Evolutionary conservation across 768 basidiomycete species (phyloP), one percentile per base, ranked within the genome.

Genomic region (Cyathus striatus): DNA sequence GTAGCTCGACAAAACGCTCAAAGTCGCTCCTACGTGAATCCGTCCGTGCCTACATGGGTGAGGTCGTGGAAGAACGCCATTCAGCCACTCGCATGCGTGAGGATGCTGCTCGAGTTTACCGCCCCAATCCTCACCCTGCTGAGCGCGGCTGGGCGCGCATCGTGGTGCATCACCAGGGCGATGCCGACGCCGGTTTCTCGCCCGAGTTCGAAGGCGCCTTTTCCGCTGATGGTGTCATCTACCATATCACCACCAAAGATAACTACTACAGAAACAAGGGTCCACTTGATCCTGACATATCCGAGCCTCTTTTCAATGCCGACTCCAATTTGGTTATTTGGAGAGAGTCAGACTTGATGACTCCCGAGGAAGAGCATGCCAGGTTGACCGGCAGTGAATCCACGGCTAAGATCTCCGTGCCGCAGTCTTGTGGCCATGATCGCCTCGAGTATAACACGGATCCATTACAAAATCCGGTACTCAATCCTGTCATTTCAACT

Each of bases 171-270:
- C 62, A 81, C 52, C 75, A 83, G 50, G 76, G 75, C 23, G 75
- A 83, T 52, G 60, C 63, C 21, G 58, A 58, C 21, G 52, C 54
- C 20, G 74, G 71, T 23, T 54, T 69, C 33, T 60, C 77, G 3
- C 83, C 85, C 14, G 60, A 76, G 6, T 88, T 81, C 52, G 86
- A 89, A 55, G 89, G 90, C 48, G 79, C 81, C 9, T 90, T 93
- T 65, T 76, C 78, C 6, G 73, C 76, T 6, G 58, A 78, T 42
- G 88, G 87, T 14, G 68, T 78, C 45, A 71, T 76, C 14, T 78
- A 88, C 60, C 86, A 89, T 57, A 68, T 90, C 51, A 63, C 79
- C 62, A 85, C 84, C 14, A 75, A 68, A 56, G 81, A 83, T 23
- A 82, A 81, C 54, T 90, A 89, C 59, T 52, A 80, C 26, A 78